Evolutionary conservation across 345 rosid species (phyloP).

Genomic region (Draba incana): DNA sequence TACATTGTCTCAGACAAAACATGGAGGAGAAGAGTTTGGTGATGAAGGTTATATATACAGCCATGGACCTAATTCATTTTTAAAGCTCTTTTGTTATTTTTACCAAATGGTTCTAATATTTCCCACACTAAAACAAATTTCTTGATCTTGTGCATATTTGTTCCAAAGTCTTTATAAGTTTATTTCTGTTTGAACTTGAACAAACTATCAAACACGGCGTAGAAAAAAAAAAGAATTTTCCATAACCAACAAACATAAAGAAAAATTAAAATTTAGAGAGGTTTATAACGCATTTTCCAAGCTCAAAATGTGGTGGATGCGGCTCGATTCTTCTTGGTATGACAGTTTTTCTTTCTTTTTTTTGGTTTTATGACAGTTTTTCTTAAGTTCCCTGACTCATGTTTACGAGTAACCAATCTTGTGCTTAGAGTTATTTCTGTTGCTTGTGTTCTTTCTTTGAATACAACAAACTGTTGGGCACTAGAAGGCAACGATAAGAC

Average conservation of each 20-base stretch:
- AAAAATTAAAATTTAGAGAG: background rate
- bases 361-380: constrained; percentile 38
- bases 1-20: constrained; percentile 15
- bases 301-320: constrained; percentile 62
- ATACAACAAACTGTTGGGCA: constrained; percentile 54
- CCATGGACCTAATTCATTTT: constrained; percentile 16
- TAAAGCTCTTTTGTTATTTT: background rate
- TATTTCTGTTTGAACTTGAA: constrained; percentile 8
- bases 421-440: constrained; percentile 20
- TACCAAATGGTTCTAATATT: constrained; percentile 14
- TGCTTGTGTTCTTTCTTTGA: constrained; percentile 17
- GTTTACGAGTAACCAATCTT: constrained; percentile 5
- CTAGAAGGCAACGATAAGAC: constrained; percentile 34
- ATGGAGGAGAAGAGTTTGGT: constrained; percentile 35
- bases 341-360: background rate
- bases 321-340: constrained; percentile 63
- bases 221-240: constrained; percentile 8
- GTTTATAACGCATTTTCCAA: background rate
- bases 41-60: constrained; percentile 17
- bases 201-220: constrained; percentile 26
- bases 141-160: constrained; percentile 22
- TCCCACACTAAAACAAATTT: background rate
- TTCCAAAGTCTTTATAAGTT: background rate
- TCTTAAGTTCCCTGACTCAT: constrained; percentile 1
- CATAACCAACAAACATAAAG: background rate